These are phyloP conservation scores for Exserohilum turcica DNA, from an alignment of 2,329 filamentous ascomycete genomes.

Conservation along the genomic window DNA sequence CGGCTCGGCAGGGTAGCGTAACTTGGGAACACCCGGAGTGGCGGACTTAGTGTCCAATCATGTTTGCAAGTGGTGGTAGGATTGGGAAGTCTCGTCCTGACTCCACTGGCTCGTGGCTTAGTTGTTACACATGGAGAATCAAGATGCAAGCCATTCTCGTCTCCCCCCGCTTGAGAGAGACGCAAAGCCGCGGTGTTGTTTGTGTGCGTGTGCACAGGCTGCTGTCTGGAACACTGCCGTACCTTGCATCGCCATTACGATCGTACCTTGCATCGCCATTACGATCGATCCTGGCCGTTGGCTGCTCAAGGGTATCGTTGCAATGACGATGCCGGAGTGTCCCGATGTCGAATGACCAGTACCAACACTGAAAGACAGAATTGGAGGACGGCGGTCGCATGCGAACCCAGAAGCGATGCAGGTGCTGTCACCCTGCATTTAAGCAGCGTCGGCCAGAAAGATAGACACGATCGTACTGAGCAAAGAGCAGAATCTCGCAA, in stretches of 20 bases:
- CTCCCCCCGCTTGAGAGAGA: background rate
- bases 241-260: background rate
- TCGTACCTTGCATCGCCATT: background rate
- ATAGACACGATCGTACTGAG: background rate
- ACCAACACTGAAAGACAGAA: background rate
- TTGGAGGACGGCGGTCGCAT: background rate
- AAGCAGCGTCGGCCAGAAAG: background rate
- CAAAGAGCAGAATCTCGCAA: background rate
- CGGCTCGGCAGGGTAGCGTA: slow-evolving; percentile 7
- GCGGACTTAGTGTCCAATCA: slow-evolving; percentile 6
- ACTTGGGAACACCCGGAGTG: slow-evolving; percentile 10
- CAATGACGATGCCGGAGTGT: background rate
- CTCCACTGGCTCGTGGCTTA: background rate
- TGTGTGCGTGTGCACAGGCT: background rate
- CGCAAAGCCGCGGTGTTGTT: background rate
- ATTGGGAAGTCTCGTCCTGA: slow-evolving; percentile 3
- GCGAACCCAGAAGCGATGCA: background rate
- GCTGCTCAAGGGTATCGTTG: background rate
- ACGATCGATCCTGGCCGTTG: background rate
- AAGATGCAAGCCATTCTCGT: background rate
- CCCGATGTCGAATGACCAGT: background rate
- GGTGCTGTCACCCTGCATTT: background rate
- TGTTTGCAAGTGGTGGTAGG: background rate
- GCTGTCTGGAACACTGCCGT: background rate
- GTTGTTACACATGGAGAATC: slow-evolving; percentile 1